Base-by-base conservation (phyloP, 164 flowering plant species). In the Tetracentron sinense region DNA sequence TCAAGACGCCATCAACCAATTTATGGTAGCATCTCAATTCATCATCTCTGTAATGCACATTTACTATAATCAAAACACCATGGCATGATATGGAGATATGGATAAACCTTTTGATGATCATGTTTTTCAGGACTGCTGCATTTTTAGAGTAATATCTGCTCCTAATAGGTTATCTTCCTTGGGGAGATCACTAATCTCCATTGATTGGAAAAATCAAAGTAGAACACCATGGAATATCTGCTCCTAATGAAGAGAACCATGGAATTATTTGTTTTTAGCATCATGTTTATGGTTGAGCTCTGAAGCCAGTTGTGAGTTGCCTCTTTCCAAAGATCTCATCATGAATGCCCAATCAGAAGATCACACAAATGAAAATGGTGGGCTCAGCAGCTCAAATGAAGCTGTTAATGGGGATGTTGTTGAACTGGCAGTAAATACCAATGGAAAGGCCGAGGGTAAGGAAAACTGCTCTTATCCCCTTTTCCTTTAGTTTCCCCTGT, bases 361-460 rank as follows among this genome's bases (percentile, higher is more conserved):
- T 26, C 26, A 33, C 7, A 48, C 7, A 33, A 19, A 10, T n/a
- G 53, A 47, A 56, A 56, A 57, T 47, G 60, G 54, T 16, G 42
- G 22, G 44, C 8, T 29, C 6, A 29, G 7, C 11, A 55, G 15
- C 53, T 63, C 67, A 53, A 38, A 26, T 54, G 31, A 6, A 42
- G 25, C 51, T 22, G 30, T 33, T 56, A 57, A 46, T 44, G 54
- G 42, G 52, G 46, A 31, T 20, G 7, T 29, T 16, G 57, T 27
- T 63, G 51, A 42, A 31, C 6, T 42, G 42, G 23, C 12, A 28
- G 14, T 35, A 19, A 52, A 38, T 52, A 35, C 58, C 33, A 63
- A 52, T 47, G 3, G 19, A 29, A 42, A 28, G 25, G 26, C 16
- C 7, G 70, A 21, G 21, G 59, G 64, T 67, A 67, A 49, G 68